phyloP scores from a whole-genome alignment of 2,329 filamentous ascomycete species.

The Aspergillus tamarii region DNA sequence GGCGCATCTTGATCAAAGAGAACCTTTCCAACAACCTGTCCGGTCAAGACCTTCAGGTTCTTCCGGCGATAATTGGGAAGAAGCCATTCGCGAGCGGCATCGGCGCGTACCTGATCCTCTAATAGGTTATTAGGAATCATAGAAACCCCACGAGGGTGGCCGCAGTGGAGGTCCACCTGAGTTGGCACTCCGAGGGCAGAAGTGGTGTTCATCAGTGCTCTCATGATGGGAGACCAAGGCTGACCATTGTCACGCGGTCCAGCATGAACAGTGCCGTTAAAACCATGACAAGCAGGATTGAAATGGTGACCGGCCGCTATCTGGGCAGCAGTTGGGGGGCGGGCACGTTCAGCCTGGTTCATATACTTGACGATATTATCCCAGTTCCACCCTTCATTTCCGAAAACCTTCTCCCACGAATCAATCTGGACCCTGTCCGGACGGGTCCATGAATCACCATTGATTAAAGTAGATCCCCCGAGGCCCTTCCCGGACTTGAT shows the following conservation, averaged over 20 bases:
- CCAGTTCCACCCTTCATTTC: slow-evolving; percentile 52
- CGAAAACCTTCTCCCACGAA: slow-evolving; percentile 41
- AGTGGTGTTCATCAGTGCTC: slow-evolving; percentile 27
- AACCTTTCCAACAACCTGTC: slow-evolving; percentile 30
- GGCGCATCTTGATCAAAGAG: slow-evolving; percentile 17
- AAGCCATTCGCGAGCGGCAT: slow-evolving; percentile 33
- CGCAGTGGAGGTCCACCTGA: slow-evolving; percentile 28
- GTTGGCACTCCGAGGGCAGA: slow-evolving; percentile 15
- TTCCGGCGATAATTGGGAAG: slow-evolving; percentile 26
- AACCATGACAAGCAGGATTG: slow-evolving; percentile 27
- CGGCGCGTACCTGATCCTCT: slow-evolving; percentile 29
- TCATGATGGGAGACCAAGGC: slow-evolving; percentile 26
- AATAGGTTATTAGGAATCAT: slow-evolving; percentile 32
- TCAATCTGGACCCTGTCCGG: slow-evolving; percentile 31
- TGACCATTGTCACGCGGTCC: slow-evolving; percentile 28
- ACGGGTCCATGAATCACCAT: slow-evolving; percentile 35
- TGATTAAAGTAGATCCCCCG: slow-evolving; percentile 34
- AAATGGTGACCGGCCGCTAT: slow-evolving; percentile 27
- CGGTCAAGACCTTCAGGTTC: slow-evolving; percentile 28
- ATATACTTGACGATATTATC: slow-evolving; percentile 52
- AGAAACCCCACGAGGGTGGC: slow-evolving; percentile 32
- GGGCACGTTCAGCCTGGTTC: slow-evolving; percentile 38
- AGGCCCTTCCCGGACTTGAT: slow-evolving; percentile 17
- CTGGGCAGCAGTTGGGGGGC: slow-evolving; percentile 22
- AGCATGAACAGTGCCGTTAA: slow-evolving; percentile 26